Base-by-base conservation (phyloP, 1,284 basidiomycete species). In the Microbotryum intermedium region DNA sequence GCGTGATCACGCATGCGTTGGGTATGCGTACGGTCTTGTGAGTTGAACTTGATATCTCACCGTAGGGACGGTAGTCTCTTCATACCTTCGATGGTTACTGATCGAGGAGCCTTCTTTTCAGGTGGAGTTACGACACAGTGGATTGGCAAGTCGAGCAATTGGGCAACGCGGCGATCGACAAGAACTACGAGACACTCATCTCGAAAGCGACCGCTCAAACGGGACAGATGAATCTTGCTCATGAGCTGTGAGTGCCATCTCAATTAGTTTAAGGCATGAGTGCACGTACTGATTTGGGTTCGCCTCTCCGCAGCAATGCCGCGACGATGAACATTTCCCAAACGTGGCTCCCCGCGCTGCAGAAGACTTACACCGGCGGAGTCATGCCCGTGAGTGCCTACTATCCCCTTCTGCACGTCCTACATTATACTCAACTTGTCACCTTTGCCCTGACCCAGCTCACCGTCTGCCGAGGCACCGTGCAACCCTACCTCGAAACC, bases 11-110 rank as follows among this genome's bases (percentile, higher is more conserved):
- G 34, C 55, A 69, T 4, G 72, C 65, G 13, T 71, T 81, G 25
- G 78, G 77, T 62, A 67, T 81, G 60, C 76, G 75, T 26, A 76
- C 76, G 29, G 73, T 78, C 57, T 69, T 80, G 34, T 80, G 79
- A 79, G 72, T 73, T n/a, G 72, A 77, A 57, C n/a, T n/a, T 39
- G 5, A 2, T 16, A 39, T 18, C 9, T n/a, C n/a, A n/a, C n/a
- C n/a, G n/a, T n/a, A n/a, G n/a, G n/a, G n/a, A n/a, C n/a, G n/a
- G n/a, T n/a, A n/a, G n/a, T n/a, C n/a, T n/a, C 30, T 73, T 79
- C 55, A 70, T 80, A n/a, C n/a, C n/a, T n/a, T n/a, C n/a, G n/a
- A 39, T 11, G 10, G 10, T 4, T 13, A 6, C 18, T 39, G 34
- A 39, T 16, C 2, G 34, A 39, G 34, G 11, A 39, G 34, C 6